Evolutionary conservation across 2,329 filamentous ascomycete species (phyloP), one percentile per base, ranked within the genome.

Genomic region (Xylaria sp.): DNA sequence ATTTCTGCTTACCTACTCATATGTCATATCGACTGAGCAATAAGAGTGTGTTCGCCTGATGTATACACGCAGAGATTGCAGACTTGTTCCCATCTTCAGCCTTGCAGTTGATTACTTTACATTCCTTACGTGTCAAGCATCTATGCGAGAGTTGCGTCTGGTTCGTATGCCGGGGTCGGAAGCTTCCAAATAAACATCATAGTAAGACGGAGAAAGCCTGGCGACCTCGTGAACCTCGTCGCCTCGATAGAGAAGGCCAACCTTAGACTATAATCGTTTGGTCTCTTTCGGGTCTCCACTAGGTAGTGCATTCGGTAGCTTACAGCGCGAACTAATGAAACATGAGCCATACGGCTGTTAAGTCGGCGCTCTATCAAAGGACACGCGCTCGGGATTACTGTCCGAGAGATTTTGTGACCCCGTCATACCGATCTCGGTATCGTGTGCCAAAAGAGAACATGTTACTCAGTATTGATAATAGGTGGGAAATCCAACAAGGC

Each of bases 121-220:
- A 18, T 13, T 9, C 28, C 7, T 54, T 46, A 57, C 39, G 37
- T 12, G 39, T 60, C 50, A 50, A 25, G 55, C n/a, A 56, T 39
- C 62, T 51, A 66, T 39, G 63, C 69, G 62, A 70, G 62, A 66
- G 57, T n/a, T 69, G 66, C 69, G 41, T 70, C 54, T 58, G 18
- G 46, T 15, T 50, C 8, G 39, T 46, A 63, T 57, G 66, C 66
- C 62, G 63, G 59, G 60, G 51, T 63, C 65, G 58, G 69, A 68
- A 70, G 58, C 58, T 66, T 59, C 54, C 48, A 63, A 63, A 48
- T 51, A 52, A 56, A 41, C 28, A 37, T 28, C 37, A 63, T 25
- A 59, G 65, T 70, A 69, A 69, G 69, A 62, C 59, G 37, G 39
- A 41, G 41, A 50, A 63, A 12, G 51, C 65, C 63, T 63, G 61